Evolutionary conservation across 2,329 filamentous ascomycete species (phyloP).

Genomic region (Aspergillus ochraceus): DNA sequence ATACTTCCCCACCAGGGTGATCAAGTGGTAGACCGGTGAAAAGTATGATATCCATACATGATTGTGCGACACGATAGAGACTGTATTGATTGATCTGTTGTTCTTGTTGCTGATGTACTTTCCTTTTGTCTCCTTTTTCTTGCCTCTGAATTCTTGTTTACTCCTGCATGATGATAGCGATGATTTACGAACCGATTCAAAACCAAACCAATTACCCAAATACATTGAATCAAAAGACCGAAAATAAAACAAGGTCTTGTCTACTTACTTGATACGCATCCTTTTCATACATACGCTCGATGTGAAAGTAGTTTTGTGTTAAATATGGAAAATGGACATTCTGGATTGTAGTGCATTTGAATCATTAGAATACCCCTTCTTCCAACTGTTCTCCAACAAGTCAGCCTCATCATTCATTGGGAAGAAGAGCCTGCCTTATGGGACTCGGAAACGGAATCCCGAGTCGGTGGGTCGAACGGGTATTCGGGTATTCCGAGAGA

Average conservation of each 20-base stretch:
- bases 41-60: neutral
- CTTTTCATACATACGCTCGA: neutral
- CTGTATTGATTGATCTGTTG: neutral
- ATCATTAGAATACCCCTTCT: neutral
- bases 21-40: conserved; percentile 62
- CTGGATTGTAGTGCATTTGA: too few relatives aligned
- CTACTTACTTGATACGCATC: neutral
- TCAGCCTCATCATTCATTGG: neutral
- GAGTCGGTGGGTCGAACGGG: conserved; percentile 1
- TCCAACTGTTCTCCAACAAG: neutral
- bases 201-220: neutral
- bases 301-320: too few relatives aligned
- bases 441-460: conserved; percentile 13
- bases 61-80: neutral
- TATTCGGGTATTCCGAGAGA: neutral
- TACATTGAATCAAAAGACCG: neutral
- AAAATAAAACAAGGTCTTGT: too few relatives aligned
- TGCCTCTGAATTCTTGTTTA: neutral
- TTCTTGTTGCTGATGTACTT: neutral
- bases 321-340: too few relatives aligned
- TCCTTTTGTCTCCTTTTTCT: neutral
- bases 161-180: conserved; percentile 6
- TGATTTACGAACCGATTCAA: conserved; percentile 7
- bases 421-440: neutral
- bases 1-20: conserved; percentile 67